phyloP scores from a whole-genome alignment of 2,329 filamentous ascomycete genomes.

The Colletotrichum cuscutae region DNA sequence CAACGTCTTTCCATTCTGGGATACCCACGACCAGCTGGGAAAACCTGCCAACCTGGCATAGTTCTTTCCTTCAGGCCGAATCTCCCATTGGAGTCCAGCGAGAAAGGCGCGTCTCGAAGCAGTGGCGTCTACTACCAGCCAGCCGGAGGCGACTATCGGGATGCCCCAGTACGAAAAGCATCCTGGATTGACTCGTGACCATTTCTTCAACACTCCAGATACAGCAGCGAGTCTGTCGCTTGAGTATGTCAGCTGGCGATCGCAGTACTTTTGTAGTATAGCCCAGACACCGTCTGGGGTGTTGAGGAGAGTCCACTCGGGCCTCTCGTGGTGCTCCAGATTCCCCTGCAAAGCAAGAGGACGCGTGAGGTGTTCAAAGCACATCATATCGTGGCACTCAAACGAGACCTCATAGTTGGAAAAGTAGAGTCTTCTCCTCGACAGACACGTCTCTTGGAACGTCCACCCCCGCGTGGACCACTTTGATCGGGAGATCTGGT shows the following conservation, averaged over 20 bases:
- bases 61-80: neutral
- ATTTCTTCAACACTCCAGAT: neutral
- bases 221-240: conserved; percentile 9
- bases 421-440: conserved; percentile 49
- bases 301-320: conserved; percentile 12
- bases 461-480: conserved; percentile 53
- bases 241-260: neutral
- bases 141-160: conserved; percentile 2
- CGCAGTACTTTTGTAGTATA: neutral
- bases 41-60: neutral
- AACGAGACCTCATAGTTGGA: conserved; percentile 52
- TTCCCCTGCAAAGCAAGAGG: neutral
- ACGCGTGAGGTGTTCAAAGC: conserved; percentile 42
- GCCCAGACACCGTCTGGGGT: conserved; percentile 4
- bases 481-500: conserved; percentile 44
- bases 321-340: conserved; percentile 7
- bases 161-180: conserved; percentile 10
- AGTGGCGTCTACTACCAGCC: neutral
- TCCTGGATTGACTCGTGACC: neutral
- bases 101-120: neutral
- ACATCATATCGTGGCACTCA: conserved; percentile 51
- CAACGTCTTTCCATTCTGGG: neutral
- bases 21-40: conserved; percentile 15
- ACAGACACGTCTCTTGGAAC: conserved; percentile 51
- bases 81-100: neutral